Conservation (phyloP, 2,329 filamentous ascomycete species). For the Epicoccum sorghinum region DNA sequence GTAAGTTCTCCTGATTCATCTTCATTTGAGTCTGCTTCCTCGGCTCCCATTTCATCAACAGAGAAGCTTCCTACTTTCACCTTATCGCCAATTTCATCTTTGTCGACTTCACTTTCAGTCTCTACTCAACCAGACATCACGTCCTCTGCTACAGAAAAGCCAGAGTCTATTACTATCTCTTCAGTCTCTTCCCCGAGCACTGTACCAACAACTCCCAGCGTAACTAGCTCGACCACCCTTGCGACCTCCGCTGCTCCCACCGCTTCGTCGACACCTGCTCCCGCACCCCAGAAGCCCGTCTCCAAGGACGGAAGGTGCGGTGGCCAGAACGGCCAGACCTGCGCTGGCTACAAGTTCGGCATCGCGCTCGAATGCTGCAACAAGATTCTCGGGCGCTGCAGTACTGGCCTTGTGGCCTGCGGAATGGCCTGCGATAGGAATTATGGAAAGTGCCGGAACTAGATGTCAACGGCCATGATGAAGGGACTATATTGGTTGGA, state of each 20-base stretch:
- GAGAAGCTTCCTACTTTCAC: conserved; percentile 13
- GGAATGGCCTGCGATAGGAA: conserved; percentile 36
- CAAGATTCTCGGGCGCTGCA: conserved; percentile 28
- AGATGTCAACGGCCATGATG: not conserved
- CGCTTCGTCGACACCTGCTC: conserved; percentile 11
- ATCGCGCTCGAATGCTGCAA: conserved; percentile 36
- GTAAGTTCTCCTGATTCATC: conserved; percentile 2
- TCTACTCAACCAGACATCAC: conserved; percentile 15
- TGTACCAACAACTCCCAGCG: conserved; percentile 17
- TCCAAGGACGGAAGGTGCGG: conserved; percentile 37
- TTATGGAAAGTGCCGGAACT: conserved; percentile 37
- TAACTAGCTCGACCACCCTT: conserved; percentile 16
- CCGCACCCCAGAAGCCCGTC: conserved; percentile 23
- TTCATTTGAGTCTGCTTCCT: conserved; percentile 5
- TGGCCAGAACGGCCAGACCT: conserved; percentile 29
- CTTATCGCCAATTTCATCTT: conserved; percentile 15
- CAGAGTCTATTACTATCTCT: conserved; percentile 4
- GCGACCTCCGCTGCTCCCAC: conserved; percentile 20
- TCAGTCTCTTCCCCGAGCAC: conserved; percentile 3
- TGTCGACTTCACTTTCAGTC: conserved; percentile 13
- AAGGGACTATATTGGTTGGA: not conserved
- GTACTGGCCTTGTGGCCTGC: conserved; percentile 29
- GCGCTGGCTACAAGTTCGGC: conserved; percentile 31
- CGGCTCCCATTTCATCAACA: conserved; percentile 16
- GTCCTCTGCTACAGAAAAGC: conserved; percentile 13